Evolutionary conservation across 2,329 filamentous ascomycete species (phyloP), one percentile per base, ranked within the genome.

Genomic region (Penicillium sp.): DNA sequence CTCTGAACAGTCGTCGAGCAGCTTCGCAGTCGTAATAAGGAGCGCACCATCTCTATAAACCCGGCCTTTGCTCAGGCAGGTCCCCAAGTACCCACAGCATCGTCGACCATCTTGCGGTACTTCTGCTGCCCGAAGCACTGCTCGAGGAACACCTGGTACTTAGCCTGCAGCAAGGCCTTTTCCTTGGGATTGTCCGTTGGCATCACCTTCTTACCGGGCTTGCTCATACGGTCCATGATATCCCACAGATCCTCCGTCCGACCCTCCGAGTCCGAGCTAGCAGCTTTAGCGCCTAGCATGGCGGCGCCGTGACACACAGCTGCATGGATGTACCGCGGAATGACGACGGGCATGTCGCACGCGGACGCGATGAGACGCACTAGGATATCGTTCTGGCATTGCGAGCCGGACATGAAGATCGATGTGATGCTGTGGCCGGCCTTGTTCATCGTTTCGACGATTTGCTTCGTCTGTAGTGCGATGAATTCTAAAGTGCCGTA

Each of bases 401-500:
- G 95, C 11, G 91, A 96, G 62, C 95, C 95, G 4, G 92, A 96
- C 95, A 99, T 98, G 86, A 98, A 99, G 78, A 99, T 96, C 64
- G 90, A 94, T 52, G 84, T 88, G 75, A 99, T 93, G 67, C 85
- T 82, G 79, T 99, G 95, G 10, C 95, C 95, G 1, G 92, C 83
- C 49, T 85, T 82, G 82, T 98, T 99, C 93, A 99, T 97, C 38
- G 90, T 86, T 71, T 96, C 90, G 64, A 99, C 85, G 70, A 99
- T 99, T 77, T 99, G 95, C 59, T 91, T 88, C 0, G 95, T 99
- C 78, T 99, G 95, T 76, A 98, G 86, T 34, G 95, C 93, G 70
- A 99, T 98, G 78, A 98, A 98, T 79, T 99, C 95, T 86, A 99
- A 92, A 3, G 94, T 96, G 25, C 87, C 91, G 73, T 97, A 98